Percentiles rank a stretch among this genome's conserved stretches.
Conservation (phyloP, 192 early-diverging fungal genomes). For the Coemansia sp. region DNA sequence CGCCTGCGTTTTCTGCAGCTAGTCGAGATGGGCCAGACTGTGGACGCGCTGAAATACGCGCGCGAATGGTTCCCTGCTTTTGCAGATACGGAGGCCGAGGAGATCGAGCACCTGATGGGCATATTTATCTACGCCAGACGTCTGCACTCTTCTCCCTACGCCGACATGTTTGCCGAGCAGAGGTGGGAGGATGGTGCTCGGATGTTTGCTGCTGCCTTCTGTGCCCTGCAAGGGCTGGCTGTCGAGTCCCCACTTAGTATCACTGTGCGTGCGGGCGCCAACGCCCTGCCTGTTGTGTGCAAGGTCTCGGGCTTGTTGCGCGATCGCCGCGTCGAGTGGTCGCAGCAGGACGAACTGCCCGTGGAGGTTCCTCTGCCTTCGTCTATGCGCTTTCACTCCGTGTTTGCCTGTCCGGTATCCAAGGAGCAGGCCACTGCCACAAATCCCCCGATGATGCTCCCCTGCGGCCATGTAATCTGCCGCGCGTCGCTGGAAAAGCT, state of each 20-base stretch:
- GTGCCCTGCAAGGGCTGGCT: constrained; percentile 26
- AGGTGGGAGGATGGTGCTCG: constrained; percentile 31
- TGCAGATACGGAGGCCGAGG: neutral
- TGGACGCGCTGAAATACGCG: constrained; percentile 75
- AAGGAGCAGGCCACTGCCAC: constrained; percentile 89
- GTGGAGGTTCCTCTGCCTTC: constrained; percentile 88
- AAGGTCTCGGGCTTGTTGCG: constrained; percentile 88
- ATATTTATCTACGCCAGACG: constrained; percentile 53
- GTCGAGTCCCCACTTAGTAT: constrained; percentile 25
- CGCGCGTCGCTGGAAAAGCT: constrained; percentile 84
- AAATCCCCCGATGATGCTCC: constrained; percentile 99
- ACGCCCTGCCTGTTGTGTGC: constrained; percentile 85
- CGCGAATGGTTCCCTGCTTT: constrained; percentile 66
- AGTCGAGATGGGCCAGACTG: constrained; percentile 41
- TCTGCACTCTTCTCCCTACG: constrained; percentile 70
- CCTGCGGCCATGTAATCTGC: constrained; percentile 95
- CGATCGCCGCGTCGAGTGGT: constrained; percentile 84
- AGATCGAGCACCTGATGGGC: constrained; percentile 56
- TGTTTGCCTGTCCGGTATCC: constrained; percentile 95
- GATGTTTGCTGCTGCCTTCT: constrained; percentile 25
- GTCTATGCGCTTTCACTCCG: constrained; percentile 85
- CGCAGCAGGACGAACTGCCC: constrained; percentile 85
- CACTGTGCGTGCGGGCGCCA: constrained; percentile 73
- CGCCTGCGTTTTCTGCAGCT: constrained; percentile 74
- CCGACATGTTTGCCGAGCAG: constrained; percentile 44